phyloP scores from a whole-genome alignment of 768 basidiomycete genomes.

The Phylloporus arenicola region DNA sequence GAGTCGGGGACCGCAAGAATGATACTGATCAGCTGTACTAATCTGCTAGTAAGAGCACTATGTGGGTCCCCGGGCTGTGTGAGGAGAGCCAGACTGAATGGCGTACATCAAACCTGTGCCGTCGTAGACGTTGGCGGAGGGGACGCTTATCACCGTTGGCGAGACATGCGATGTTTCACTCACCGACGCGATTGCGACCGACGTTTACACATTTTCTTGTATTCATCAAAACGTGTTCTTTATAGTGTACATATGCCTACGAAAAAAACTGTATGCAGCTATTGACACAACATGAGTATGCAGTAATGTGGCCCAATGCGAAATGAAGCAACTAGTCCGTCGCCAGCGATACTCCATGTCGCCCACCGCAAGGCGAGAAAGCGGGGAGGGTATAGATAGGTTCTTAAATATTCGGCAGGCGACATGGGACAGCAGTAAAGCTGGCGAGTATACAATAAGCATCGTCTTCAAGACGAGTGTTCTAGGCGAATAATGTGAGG shows the following conservation, averaged over 20 bases:
- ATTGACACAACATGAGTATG: conserved; percentile 36
- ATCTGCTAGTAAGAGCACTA: not conserved
- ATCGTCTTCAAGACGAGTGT: conserved; percentile 28
- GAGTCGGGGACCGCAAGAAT: not conserved
- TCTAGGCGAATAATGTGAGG: conserved; percentile 21
- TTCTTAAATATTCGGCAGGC: conserved; percentile 27
- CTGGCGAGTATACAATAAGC: conserved; percentile 20
- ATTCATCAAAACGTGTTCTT: conserved; percentile 28
- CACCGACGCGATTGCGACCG: not conserved
- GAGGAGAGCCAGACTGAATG: too few species aligned
- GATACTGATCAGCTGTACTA: conserved; percentile 8
- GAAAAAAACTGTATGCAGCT: conserved; percentile 27
- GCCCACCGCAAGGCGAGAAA: conserved; percentile 17
- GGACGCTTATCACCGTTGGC: not conserved
- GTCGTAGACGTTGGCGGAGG: conserved; percentile 8
- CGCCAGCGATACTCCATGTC: conserved; percentile 21
- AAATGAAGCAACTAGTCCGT: conserved; percentile 26
- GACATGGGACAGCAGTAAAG: conserved; percentile 4
- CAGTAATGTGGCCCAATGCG: conserved; percentile 21
- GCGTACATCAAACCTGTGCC: not conserved
- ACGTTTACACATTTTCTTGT: conserved; percentile 5
- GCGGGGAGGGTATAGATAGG: conserved; percentile 29
- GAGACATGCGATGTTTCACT: conserved; percentile 7
- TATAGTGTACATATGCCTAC: conserved; percentile 34
- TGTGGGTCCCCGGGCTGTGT: conserved; percentile 20